These are phyloP conservation scores for Talaromyces adpressus DNA, from an alignment of 495 filamentous ascomycete species.

Conservation along the genomic window DNA sequence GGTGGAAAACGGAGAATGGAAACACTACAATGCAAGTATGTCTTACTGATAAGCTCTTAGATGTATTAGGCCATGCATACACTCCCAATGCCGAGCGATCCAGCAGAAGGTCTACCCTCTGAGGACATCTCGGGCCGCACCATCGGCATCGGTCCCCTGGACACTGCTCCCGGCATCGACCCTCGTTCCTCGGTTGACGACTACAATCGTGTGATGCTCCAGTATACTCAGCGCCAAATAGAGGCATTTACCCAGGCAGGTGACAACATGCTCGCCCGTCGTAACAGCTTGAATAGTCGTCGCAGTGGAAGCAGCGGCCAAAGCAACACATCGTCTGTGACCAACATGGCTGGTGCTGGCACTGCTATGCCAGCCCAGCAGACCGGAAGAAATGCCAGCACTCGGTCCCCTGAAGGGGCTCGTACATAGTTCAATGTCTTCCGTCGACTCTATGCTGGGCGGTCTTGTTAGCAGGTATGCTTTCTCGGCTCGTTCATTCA, in stretches of 20 bases:
- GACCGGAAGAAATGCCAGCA: background rate
- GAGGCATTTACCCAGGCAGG: conserved; percentile 29
- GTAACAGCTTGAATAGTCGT: conserved; percentile 16
- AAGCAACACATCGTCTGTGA: conserved; percentile 13
- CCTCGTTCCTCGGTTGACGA: conserved; percentile 32
- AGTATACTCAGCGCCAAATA: conserved; percentile 41
- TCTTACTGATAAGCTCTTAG: conserved; percentile 4
- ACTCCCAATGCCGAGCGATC: conserved; percentile 3
- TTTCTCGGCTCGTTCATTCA: too few species aligned
- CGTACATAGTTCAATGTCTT: background rate
- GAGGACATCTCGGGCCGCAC: background rate
- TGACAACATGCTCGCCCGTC: conserved; percentile 12
- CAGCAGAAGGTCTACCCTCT: conserved; percentile 2
- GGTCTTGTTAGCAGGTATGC: background rate
- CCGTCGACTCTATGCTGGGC: background rate
- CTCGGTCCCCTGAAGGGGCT: background rate
- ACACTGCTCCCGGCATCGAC: background rate
- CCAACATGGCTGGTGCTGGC: conserved; percentile 7
- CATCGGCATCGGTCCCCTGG: background rate
- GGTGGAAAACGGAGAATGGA: background rate
- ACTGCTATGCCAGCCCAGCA: background rate
- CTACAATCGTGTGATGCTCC: conserved; percentile 40
- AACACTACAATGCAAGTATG: background rate
- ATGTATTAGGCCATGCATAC: background rate
- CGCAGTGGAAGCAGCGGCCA: conserved; percentile 30